Conservation (phyloP, 768 basidiomycete genomes). For the Kwoniella sp. region DNA sequence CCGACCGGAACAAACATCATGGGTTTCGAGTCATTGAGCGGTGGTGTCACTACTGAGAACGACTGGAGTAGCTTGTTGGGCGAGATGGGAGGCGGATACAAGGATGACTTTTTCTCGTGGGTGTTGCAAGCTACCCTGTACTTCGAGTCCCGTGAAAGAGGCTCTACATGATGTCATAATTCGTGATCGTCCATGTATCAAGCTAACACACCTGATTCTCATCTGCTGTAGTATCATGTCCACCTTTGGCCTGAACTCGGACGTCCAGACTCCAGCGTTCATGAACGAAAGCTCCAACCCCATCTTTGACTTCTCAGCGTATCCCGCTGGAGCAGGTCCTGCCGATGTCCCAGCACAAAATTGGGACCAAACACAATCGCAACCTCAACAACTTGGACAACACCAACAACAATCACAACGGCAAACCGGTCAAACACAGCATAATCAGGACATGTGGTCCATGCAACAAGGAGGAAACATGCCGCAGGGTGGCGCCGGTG, state of each 20-base stretch:
- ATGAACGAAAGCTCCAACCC: conserved; percentile 8
- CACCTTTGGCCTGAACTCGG: conserved; percentile 24
- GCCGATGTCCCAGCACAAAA: neutral
- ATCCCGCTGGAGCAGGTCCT: neutral
- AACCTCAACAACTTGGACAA: neutral
- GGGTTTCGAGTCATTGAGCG: neutral
- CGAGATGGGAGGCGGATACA: conserved; percentile 28
- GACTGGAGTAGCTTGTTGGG: conserved; percentile 28
- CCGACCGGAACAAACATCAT: neutral
- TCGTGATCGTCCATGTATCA: no score
- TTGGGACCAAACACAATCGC: neutral
- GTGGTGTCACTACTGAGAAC: conserved; percentile 14
- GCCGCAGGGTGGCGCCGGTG: neutral
- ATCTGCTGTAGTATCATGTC: conserved; percentile 22
- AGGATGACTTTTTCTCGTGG: conserved; percentile 42
- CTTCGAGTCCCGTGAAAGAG: no score
- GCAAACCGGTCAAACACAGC: conserved; percentile 1
- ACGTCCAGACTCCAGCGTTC: conserved; percentile 9
- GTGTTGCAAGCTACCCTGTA: conserved; percentile 9
- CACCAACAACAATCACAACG: neutral
- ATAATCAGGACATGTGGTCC: conserved; percentile 6
- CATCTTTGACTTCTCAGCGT: conserved; percentile 12
- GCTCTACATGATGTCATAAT: no score
- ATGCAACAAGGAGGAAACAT: neutral
- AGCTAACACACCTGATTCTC: neutral